Conservation (phyloP, 1,139 yeast genomes). For the Eremothecium gossypii region DNA sequence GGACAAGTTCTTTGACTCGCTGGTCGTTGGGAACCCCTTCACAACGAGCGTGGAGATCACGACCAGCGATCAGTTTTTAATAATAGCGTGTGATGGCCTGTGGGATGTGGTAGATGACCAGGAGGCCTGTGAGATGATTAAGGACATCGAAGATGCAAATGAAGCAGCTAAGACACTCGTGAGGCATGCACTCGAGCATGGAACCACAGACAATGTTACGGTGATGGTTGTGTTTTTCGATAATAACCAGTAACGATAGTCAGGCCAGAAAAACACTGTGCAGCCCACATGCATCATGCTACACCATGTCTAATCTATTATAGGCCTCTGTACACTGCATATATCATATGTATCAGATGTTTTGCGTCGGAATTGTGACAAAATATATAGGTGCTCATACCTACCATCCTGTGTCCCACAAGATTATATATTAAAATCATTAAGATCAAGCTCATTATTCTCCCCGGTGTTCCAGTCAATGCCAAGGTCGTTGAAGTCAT, state of each 20-base stretch:
- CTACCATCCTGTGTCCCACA: too few species aligned
- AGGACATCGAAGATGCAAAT: conserved; percentile 47
- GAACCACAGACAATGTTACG: conserved; percentile 87
- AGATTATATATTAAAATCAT: conserved; percentile 23
- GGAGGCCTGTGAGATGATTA: conserved; percentile 65
- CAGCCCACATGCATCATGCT: too few species aligned
- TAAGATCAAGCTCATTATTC: conserved; percentile 24
- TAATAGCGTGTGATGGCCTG: conserved; percentile 87
- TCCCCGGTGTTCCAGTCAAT: conserved; percentile 31
- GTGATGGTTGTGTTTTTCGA: conserved; percentile 58
- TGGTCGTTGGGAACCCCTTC: conserved; percentile 85
- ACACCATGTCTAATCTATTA: too few species aligned
- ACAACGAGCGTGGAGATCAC: conserved; percentile 79
- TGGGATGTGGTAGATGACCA: conserved; percentile 90
- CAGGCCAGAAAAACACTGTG: too few species aligned
- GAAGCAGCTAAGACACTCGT: conserved; percentile 64
- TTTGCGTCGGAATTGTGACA: too few species aligned
- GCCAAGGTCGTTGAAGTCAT: conserved; percentile 29
- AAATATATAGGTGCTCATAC: too few species aligned
- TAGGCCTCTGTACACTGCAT: too few species aligned
- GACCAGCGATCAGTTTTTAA: conserved; percentile 58
- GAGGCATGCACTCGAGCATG: conserved; percentile 64
- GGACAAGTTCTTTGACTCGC: conserved; percentile 84
- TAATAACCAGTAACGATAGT: conserved; percentile 2
- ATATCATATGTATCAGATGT: too few species aligned